These are phyloP conservation scores for Salix koriyanagi DNA, from an alignment of 345 rosid species.

Conservation along the genomic window DNA sequence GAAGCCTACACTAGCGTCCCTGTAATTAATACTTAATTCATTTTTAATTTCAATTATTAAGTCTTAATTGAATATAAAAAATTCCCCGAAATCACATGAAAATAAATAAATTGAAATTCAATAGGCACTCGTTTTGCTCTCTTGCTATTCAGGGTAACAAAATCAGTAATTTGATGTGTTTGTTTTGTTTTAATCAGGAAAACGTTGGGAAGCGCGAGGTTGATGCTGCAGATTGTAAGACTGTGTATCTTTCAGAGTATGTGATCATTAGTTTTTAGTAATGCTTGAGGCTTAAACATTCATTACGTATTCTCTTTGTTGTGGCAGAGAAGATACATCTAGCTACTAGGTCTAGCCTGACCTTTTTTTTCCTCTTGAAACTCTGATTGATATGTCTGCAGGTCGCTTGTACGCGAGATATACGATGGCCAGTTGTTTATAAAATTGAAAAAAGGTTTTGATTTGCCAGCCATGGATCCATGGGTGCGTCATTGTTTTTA, in stretches of 20 bases:
- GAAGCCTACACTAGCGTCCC: constrained; percentile 79
- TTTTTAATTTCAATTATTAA: background rate
- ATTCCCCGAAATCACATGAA: too few relatives aligned
- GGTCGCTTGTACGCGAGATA: constrained; percentile 78
- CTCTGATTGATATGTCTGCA: constrained; percentile 20
- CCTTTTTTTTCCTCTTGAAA: background rate
- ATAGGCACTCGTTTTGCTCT: too few relatives aligned
- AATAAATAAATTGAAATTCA: too few relatives aligned
- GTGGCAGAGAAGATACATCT: background rate
- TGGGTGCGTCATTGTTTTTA: constrained; percentile 51
- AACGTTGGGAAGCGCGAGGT: constrained; percentile 62
- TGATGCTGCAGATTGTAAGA: constrained; percentile 78
- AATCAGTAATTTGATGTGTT: background rate
- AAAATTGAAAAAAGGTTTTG: constrained; percentile 65
- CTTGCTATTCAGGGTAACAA: background rate
- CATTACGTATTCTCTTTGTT: background rate
- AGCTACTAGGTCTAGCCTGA: background rate
- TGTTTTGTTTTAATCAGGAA: constrained; percentile 38
- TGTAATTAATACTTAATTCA: constrained; percentile 26
- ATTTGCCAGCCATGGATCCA: constrained; percentile 91
- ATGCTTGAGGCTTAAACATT: background rate
- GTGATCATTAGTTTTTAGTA: constrained; percentile 18
- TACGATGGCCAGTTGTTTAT: constrained; percentile 80
- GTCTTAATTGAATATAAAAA: background rate
- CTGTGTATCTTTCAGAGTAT: constrained; percentile 81